phyloP scores from a whole-genome alignment of 2,329 filamentous ascomycete species.

The Microsporum canis region DNA sequence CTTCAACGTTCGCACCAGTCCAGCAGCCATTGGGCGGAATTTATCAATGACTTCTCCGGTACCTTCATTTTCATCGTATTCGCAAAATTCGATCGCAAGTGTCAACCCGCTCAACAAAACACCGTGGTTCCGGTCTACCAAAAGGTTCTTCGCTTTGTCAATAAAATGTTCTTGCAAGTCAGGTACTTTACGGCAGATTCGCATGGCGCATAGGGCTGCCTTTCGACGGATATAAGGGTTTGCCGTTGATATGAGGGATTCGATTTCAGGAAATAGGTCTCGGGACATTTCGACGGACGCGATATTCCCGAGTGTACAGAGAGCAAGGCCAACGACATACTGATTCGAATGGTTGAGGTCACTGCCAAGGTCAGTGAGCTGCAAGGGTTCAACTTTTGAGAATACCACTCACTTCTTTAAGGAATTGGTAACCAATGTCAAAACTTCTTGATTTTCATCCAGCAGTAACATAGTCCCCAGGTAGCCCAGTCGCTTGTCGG shows the following conservation, averaged over 20 bases:
- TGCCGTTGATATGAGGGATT: constrained; percentile 76
- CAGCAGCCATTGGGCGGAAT: constrained; percentile 75
- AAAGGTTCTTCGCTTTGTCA: constrained; percentile 77
- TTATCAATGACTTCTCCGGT: constrained; percentile 86
- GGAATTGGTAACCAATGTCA: constrained; percentile 95
- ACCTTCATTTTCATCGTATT: constrained; percentile 84
- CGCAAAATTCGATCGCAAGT: constrained; percentile 80
- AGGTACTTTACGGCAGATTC: constrained; percentile 94
- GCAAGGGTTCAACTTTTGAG: neutral
- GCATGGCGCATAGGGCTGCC: constrained; percentile 96
- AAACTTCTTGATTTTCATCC: constrained; percentile 96
- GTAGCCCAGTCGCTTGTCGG: constrained; percentile 92
- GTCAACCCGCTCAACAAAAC: constrained; percentile 89
- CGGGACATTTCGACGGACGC: constrained; percentile 96
- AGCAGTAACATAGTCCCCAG: constrained; percentile 89
- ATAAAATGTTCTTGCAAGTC: constrained; percentile 95
- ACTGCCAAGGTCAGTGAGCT: constrained; percentile 40
- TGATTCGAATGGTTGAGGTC: constrained; percentile 96
- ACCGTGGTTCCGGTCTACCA: constrained; percentile 91
- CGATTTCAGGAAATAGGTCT: constrained; percentile 92
- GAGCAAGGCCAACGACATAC: constrained; percentile 91
- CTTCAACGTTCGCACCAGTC: constrained; percentile 82
- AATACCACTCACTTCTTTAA: constrained; percentile 71
- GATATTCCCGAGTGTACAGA: constrained; percentile 95
- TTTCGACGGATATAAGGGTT: constrained; percentile 99